Base-by-base conservation (phyloP, 2,329 filamentous ascomycete species). In the Triangularia setosa region DNA sequence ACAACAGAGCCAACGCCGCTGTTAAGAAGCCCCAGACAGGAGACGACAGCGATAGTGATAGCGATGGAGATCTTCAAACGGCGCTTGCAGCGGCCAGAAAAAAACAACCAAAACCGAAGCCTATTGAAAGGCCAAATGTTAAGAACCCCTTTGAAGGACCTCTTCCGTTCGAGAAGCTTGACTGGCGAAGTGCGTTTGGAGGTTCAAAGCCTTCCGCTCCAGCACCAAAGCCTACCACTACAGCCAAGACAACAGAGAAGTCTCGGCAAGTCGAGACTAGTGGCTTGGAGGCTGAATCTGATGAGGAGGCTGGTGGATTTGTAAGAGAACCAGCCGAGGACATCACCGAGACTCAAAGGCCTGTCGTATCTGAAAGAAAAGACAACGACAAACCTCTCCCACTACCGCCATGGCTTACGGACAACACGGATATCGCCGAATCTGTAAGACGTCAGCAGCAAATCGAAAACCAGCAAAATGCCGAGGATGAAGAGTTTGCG, bases 131-230 rank as follows among this genome's bases (percentile, higher is more conserved):
- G 25, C 75, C 82, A 9, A 87, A 85, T 58, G 80, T 83, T 35
- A 86, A 84, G 68, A 55, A 55, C 52, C 81, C 86, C 0, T 87
- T 96, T 72, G 86, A 86, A 68, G 94, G 94, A 0, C 92, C 93
- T 0, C 77, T 99, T 4, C 95, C 95, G 0, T 99, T 99, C 72
- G 93, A 97, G 70, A 94, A 92, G 72, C 82, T 97, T 1, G 87
- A 90, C 54, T 87, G 84, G 81, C 88, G 85, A 60, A 88, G 85
- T 2, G 84, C 82, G 1, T 79, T 87, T 1, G 87, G 87, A 65
- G 77, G 76, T 14, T n/a, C 58, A 14, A 60, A 48, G 23, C 23
- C 57, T 21, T 18, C n/a, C 5, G n/a, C 40, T 9, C 21, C 25
- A 30, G 18, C 57, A 30, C 21, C 23, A 60, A 60, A 64, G 33